Percentiles rank a stretch among this genome's conserved stretches.
Evolutionary conservation across 495 filamentous ascomycete genomes (phyloP).

Genomic region (Bombardia bombarda): DNA sequence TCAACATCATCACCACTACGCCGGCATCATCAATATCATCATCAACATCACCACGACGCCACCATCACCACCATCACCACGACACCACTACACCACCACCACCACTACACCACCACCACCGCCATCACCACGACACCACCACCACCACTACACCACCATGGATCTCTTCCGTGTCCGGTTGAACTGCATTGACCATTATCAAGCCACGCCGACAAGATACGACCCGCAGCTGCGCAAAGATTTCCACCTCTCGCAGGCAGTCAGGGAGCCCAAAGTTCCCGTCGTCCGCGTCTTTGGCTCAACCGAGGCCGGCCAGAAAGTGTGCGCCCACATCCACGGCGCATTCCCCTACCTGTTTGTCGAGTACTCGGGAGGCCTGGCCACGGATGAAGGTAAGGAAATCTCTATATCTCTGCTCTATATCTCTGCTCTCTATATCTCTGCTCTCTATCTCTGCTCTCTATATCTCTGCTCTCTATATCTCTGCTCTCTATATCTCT

Average conservation of each 20-base stretch:
- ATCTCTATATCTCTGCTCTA: not conserved
- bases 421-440: too few relatives aligned
- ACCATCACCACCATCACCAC: too few relatives aligned
- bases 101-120: too few relatives aligned
- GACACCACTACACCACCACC: too few relatives aligned
- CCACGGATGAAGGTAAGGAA: slow-evolving; percentile 54
- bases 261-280: slow-evolving; percentile 63
- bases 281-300: slow-evolving; percentile 88
- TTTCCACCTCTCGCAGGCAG: slow-evolving; percentile 38
- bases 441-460: too few relatives aligned
- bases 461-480: too few relatives aligned
- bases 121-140: too few relatives aligned
- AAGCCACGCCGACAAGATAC: slow-evolving; percentile 64
- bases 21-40: too few relatives aligned
- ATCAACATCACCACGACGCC: too few relatives aligned
- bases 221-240: slow-evolving; percentile 69
- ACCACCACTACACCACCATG: slow-evolving; percentile 22
- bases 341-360: slow-evolving; percentile 92
- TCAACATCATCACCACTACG: too few relatives aligned
- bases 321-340: slow-evolving; percentile 94
- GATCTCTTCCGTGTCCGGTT: slow-evolving; percentile 77
- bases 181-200: slow-evolving; percentile 93
- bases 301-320: slow-evolving; percentile 91
- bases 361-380: slow-evolving; percentile 69
- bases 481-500: too few relatives aligned